Evolutionary conservation across 2,329 filamentous ascomycete species (phyloP), one percentile per base, ranked within the genome.

Genomic region (Aspergillus carbonarius): DNA sequence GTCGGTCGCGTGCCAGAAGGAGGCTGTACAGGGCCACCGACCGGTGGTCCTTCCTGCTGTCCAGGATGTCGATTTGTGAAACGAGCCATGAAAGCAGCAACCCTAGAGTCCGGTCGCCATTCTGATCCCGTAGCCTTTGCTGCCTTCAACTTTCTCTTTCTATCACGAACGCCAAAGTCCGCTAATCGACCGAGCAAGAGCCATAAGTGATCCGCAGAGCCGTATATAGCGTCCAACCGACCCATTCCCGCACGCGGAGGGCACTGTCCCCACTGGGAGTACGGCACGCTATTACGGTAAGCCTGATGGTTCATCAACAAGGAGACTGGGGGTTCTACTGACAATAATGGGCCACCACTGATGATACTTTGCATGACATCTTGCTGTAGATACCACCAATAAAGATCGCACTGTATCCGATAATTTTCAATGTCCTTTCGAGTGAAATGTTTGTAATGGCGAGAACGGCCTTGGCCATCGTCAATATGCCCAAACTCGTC

Each of bases 351-450:
- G 42, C 93, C 93, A 8, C 92, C 93, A 65, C 93, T 95, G 23
- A 98, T 79, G 60, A 97, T 85, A 71, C 91, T 92, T 73, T 97
- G 93, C 66, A 93, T 96, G 8, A 90, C 86, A 72, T 98, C 95
- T 80, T 97, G 95, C 74, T 96, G 96, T 67, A 85, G 88, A 72
- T 93, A 97, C 90, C 92, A 97, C 93, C 93, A 99, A 71, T 90
- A 96, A 5, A 98, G 77, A 75, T 98, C 95, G 63, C 90, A 86
- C 39, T 95, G 81, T 15, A 90, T 88, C 68, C 95, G 90, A 68
- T 90, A 96, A 40, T 85, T 87, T 61, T 91, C 88, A 49, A 96
- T 82, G 60, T 98, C 93, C 61, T 79, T 79, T 15, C 72, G 70
- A 9, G 76, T 75, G 30, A 79, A 77, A 54, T 74, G 63, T 68